Base-by-base conservation (phyloP, 345 rosid species). In the Erysimum cheiranthoides region DNA sequence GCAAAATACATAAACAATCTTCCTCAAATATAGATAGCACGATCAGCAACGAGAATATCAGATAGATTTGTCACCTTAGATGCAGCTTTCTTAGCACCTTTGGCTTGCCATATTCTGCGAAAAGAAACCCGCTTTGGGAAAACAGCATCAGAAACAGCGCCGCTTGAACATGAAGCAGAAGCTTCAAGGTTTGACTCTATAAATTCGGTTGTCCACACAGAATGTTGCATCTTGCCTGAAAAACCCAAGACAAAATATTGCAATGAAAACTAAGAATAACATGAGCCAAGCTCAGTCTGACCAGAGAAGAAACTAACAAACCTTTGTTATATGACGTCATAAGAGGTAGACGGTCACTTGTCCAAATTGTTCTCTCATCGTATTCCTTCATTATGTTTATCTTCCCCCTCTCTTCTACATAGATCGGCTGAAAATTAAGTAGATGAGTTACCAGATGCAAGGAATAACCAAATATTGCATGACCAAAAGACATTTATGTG, bases 341-440 rank as follows among this genome's bases (percentile, higher is more conserved):
- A 73, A 92, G 85, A 76, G 96, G 92, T 66, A 94, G 76, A 74
- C 7, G 84, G 71, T 85, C 89, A 54, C 97, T 92, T 1, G 97
- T 88, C 98, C 97, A 94, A 81, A 94, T 92, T 74, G 97, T 89
- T 83, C 90, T 88, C 80, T 94, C 98, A 76, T 90, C 93, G 79
- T 78, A 86, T 72, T 90, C 95, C 79, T 81, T 92, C 96, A 90
- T 85, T 68, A 84, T 76, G 81, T 80, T 87, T 69, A 88, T 50
- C 68, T 89, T 92, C 76, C 96, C 98, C 81, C 97, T 85, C 80
- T 94, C 98, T 85, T 94, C 97, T 78, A 86, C 64, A 80, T 82
- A 89, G 63, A 75, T 85, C 70, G 83, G 77, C 98, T 94, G 87
- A 68, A 74, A 68, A 69, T 47, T 76, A 73, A 68, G 67, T 56